Percentiles rank a stretch among this genome's conserved stretches.
These are phyloP conservation scores for Maudiozyma turicensis DNA, from an alignment of 805 yeast species.

Conservation along the genomic window DNA sequence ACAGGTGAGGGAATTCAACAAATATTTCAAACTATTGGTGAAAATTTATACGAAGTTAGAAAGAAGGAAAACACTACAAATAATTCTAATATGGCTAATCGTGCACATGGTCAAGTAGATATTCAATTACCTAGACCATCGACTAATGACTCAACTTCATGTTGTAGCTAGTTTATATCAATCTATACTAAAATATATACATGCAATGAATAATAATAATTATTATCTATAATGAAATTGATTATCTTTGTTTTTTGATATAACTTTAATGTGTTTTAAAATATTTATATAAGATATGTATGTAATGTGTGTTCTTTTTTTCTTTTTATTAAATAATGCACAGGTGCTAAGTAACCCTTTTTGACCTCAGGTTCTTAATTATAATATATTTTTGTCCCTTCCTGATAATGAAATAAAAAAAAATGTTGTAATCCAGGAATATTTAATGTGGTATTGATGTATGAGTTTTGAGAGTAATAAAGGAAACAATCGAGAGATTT, in stretches of 20 bases:
- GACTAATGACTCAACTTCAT: constrained; percentile 34
- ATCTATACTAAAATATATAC: constrained; percentile 15
- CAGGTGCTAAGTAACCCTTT: not conserved
- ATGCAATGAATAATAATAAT: not conserved
- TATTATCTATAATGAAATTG: no score
- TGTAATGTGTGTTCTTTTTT: not conserved
- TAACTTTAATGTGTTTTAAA: not conserved
- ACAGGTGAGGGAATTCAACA: constrained; percentile 42
- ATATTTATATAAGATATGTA: not conserved
- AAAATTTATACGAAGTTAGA: constrained; percentile 30
- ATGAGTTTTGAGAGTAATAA: not conserved
- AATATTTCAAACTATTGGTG: constrained; percentile 41
- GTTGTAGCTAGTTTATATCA: constrained; percentile 26
- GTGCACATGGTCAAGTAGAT: constrained; percentile 7
- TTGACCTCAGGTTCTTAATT: no score
- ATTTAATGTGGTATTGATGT: not conserved
- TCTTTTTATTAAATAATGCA: not conserved
- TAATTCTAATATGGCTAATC: constrained; percentile 5
- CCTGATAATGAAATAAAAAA: not conserved
- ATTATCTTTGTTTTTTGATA: not conserved
- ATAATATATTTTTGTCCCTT: not conserved
- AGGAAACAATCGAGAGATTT: not conserved
- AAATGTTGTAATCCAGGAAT: not conserved
- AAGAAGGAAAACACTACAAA: constrained; percentile 10
- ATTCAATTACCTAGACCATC: constrained; percentile 36